phyloP scores from a whole-genome alignment of 305 asterid species.

The Fraxinus platypoda region DNA sequence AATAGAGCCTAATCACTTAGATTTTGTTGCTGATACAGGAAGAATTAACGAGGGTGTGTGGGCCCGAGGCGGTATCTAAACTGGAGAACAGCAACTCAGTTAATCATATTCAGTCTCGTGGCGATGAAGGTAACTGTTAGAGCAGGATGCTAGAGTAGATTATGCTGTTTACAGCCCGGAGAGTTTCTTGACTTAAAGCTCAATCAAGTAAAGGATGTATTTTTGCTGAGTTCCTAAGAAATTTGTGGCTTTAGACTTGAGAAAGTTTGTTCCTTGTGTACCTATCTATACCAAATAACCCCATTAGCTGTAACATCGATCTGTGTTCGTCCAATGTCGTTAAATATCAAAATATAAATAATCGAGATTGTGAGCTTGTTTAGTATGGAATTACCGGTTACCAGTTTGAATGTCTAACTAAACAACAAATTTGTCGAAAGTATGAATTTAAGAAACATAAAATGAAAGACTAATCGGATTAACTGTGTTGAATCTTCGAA shows the following conservation, averaged over 20 bases:
- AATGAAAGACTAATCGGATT: neutral
- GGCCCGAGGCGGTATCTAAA: conserved; percentile 61
- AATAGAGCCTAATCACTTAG: neutral
- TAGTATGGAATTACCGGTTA: neutral
- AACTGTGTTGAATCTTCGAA: neutral
- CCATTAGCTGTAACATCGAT: conserved; percentile 13
- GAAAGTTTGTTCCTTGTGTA: conserved; percentile 26
- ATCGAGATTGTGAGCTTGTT: neutral
- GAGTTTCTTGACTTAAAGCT: neutral
- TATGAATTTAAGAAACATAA: neutral
- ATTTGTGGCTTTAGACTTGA: conserved; percentile 26
- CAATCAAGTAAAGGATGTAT: neutral
- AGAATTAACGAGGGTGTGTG: conserved; percentile 57
- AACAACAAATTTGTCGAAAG: neutral
- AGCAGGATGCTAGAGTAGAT: conserved; percentile 20
- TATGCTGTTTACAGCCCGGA: neutral
- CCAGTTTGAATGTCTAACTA: neutral
- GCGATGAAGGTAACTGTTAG: conserved; percentile 57
- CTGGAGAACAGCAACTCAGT: conserved; percentile 43
- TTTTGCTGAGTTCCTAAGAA: conserved; percentile 18
- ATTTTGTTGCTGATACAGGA: conserved; percentile 51
- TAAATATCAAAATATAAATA: neutral
- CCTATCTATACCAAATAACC: conserved; percentile 28
- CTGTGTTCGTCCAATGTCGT: neutral
- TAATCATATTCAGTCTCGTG: conserved; percentile 35